Evolutionary conservation across 345 rosid species (phyloP).

Genomic region (Citrus mangshanensis): DNA sequence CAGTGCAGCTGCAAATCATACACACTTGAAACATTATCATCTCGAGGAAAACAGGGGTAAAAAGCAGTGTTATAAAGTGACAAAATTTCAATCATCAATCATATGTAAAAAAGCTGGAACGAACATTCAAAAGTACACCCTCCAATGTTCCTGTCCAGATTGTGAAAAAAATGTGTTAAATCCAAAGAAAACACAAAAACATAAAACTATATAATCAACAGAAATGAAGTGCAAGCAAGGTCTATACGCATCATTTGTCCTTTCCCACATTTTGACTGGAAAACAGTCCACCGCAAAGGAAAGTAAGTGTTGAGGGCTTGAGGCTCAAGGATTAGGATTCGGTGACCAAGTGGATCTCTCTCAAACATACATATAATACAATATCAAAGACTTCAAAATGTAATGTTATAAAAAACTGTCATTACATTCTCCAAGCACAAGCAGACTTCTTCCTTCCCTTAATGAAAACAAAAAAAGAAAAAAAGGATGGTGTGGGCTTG

Average conservation of each 20-base stretch:
- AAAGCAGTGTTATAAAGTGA: neutral
- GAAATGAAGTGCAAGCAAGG: neutral
- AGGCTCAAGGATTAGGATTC: neutral
- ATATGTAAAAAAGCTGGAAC: neutral
- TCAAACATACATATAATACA: neutral
- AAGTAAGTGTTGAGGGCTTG: neutral
- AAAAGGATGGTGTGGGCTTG: neutral
- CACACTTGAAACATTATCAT: neutral
- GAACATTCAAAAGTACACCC: neutral
- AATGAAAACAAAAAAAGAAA: no score
- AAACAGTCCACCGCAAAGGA: neutral
- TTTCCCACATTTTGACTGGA: neutral
- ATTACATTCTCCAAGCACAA: neutral
- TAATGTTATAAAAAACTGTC: neutral
- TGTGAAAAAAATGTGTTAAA: neutral
- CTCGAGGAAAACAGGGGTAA: neutral
- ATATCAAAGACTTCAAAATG: neutral
- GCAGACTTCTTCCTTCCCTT: neutral
- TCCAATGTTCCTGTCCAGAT: neutral
- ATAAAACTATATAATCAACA: neutral
- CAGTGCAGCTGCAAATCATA: slow-evolving; percentile 65
- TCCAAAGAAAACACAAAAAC: neutral
- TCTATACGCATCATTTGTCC: neutral
- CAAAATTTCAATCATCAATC: neutral
- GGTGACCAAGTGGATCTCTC: neutral